These are phyloP conservation scores for Picea engelmannii DNA, from an alignment of 83 land plant species.

Conservation along the genomic window DNA sequence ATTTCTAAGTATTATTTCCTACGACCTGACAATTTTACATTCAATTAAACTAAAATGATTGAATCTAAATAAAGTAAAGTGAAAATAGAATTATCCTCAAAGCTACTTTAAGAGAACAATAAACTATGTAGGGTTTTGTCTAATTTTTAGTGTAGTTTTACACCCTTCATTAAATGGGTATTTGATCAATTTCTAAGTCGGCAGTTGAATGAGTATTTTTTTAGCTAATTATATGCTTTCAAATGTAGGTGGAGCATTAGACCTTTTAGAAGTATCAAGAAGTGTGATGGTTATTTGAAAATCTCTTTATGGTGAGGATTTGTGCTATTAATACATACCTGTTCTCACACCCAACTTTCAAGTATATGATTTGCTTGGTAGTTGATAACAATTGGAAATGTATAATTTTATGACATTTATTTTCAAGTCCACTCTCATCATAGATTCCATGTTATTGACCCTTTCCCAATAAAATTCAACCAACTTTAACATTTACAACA, in stretches of 20 bases:
- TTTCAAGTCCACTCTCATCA: background rate
- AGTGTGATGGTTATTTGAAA: constrained; percentile 45
- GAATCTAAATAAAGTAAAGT: too few species aligned
- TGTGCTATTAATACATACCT: background rate
- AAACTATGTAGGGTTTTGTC: too few species aligned
- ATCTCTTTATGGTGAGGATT: constrained; percentile 63
- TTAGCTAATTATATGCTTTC: background rate
- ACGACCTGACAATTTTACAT: too few species aligned
- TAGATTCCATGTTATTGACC: background rate
- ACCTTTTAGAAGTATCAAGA: constrained; percentile 66
- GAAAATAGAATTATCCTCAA: too few species aligned
- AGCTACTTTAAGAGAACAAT: too few species aligned
- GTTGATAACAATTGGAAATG: background rate
- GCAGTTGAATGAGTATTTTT: background rate
- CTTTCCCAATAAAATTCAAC: too few species aligned
- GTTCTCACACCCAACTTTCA: too few species aligned
- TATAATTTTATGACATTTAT: background rate
- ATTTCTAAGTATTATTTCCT: too few species aligned
- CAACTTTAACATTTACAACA: too few species aligned
- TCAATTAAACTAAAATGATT: too few species aligned
- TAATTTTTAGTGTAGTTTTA: too few species aligned
- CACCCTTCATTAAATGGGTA: too few species aligned
- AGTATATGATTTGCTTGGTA: background rate
- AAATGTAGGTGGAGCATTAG: constrained; percentile 59
- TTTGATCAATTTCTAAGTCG: background rate